Conservation (phyloP, 148 eudicot species). For the Vaccinium macrocarpon region DNA sequence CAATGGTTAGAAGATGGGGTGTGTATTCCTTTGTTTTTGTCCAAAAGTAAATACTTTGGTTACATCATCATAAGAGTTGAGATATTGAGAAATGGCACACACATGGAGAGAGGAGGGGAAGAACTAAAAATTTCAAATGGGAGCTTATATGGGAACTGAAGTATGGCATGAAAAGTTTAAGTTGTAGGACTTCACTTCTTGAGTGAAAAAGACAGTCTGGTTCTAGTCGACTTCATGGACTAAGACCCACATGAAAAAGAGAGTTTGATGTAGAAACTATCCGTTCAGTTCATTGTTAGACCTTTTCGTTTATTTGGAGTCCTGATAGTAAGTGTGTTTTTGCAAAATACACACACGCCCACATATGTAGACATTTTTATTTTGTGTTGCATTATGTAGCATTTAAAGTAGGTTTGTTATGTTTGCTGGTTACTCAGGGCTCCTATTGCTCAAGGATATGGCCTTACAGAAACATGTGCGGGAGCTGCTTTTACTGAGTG, state of each 20-base stretch:
- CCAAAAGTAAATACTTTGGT: neutral
- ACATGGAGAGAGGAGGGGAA: neutral
- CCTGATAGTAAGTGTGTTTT: neutral
- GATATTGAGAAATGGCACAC: neutral
- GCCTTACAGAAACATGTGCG: conserved; percentile 95
- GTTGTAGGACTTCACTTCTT: neutral
- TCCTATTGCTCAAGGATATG: conserved; percentile 95
- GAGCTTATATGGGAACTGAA: neutral
- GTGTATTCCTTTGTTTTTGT: neutral
- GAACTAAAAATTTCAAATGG: neutral
- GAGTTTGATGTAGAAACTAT: neutral
- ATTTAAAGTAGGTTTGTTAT: neutral
- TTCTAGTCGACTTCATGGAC: neutral
- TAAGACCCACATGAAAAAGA: neutral
- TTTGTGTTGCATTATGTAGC: neutral
- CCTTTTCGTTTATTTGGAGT: neutral
- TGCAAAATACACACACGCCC: neutral
- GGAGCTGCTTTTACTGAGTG: conserved; percentile 94
- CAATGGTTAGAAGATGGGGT: neutral
- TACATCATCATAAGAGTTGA: neutral
- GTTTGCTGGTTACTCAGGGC: conserved; percentile 47
- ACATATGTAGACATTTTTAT: neutral
- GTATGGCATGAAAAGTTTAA: neutral
- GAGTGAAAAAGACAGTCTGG: neutral
- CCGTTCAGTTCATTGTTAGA: neutral